Evolutionary conservation across 2,329 filamentous ascomycete species (phyloP), one percentile per base, ranked within the genome.

Genomic region (Blastomyces silverae): DNA sequence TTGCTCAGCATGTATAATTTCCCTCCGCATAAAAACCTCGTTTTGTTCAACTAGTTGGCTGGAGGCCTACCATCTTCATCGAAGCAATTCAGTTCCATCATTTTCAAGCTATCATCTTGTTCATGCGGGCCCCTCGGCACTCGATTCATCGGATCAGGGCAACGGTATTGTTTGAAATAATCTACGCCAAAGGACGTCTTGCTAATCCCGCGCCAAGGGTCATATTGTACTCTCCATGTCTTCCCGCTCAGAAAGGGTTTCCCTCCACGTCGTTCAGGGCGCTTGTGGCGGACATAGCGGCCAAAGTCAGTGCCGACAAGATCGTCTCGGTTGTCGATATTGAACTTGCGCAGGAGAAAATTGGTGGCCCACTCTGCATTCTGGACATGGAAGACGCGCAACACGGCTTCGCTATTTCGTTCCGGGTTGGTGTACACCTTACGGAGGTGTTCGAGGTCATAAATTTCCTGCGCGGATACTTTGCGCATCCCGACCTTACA

Each of bases 11-110:
- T 61, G 63, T 25, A 52, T 22, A 15, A 52, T 52, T 17, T 17
- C n/a, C 3, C 48, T 10, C 48, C 48, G 37, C 37, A 22, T 52
- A 52, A 15, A 52, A 28, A 3, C 28, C 17, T n/a, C 34, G n/a
- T n/a, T 37, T 3, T 34, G 6, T 3, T 34, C 15, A 31, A 37
- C 31, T n/a, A 56, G 20, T 7, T 37, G 28, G 28, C 37, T 31
- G 65, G 48, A 62, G 61, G 61, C 59, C 39, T 67, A 74, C 73
- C 72, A 64, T 76, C 71, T 31, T 75, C 71, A 66, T 82, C 79
- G 66, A 80, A 84, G 46, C 77, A 73, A 69, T 83, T 82, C 57
- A 84, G 70, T 70, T 82, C 80, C 75, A 82, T 80, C 71, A 84
- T 78, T 70, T 79, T 79, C 50, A 77, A 75, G 46, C 72, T 69